Percentiles rank a stretch among this genome's conserved stretches.
Conservation (phyloP, 768 basidiomycete genomes). For the Peribolospora kevripleyi region DNA sequence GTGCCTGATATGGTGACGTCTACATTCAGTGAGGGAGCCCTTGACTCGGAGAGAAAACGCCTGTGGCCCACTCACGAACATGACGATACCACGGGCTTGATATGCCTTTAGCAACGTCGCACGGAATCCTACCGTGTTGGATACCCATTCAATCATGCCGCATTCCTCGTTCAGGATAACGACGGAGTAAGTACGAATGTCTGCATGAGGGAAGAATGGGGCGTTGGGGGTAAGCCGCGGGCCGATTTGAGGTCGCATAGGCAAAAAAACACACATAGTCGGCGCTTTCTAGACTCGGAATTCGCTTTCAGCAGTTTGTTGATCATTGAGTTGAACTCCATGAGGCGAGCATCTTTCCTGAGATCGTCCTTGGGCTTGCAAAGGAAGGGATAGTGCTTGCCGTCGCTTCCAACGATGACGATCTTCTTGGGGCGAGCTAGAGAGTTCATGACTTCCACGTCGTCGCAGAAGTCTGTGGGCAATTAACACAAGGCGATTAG, state of each 20-base stretch:
- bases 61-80: constrained; percentile 26
- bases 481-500: not conserved
- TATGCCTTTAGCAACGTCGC: constrained; percentile 48
- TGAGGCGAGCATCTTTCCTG: constrained; percentile 82
- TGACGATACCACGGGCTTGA: constrained; percentile 25
- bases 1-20: constrained; percentile 16
- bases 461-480: constrained; percentile 44
- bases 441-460: constrained; percentile 74
- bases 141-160: constrained; percentile 96
- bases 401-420: constrained; percentile 56
- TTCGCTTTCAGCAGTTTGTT: constrained; percentile 86
- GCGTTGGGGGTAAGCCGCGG: not conserved
- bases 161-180: constrained; percentile 91
- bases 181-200: constrained; percentile 95
- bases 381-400: constrained; percentile 64
- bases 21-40: too few relatives aligned
- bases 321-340: constrained; percentile 96
- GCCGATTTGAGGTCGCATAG: not conserved
- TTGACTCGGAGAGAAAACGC: not conserved
- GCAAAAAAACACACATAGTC: constrained; percentile 41
- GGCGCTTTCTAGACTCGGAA: constrained; percentile 70
- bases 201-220: constrained; percentile 22
- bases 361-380: constrained; percentile 95
- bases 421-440: constrained; percentile 78
- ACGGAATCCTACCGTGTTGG: constrained; percentile 64